phyloP scores from a whole-genome alignment of 495 filamentous ascomycete genomes.

The Trichocladium antarcticum region DNA sequence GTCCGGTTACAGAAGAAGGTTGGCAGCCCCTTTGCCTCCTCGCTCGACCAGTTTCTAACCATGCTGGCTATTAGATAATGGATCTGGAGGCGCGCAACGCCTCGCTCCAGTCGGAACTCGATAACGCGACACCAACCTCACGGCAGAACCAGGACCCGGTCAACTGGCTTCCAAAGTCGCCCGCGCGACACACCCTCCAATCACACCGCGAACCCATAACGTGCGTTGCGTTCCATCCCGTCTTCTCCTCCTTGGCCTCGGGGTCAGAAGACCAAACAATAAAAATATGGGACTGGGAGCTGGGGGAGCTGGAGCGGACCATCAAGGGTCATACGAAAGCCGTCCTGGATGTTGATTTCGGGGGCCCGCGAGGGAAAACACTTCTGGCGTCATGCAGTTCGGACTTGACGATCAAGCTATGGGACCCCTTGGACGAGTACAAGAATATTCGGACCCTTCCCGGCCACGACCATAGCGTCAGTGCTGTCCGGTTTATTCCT shows the following conservation, averaged over 20 bases:
- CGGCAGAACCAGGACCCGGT: conserved; percentile 72
- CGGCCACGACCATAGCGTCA: conserved; percentile 88
- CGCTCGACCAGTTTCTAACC: conserved; percentile 3
- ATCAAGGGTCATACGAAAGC: conserved; percentile 89
- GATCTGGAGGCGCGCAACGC: conserved; percentile 69
- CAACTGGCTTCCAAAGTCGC: conserved; percentile 74
- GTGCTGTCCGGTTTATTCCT: conserved; percentile 79
- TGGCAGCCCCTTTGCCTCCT: conserved; percentile 5
- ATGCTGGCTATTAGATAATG: conserved; percentile 72
- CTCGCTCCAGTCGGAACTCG: conserved; percentile 68
- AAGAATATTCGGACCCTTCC: conserved; percentile 89
- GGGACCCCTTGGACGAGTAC: conserved; percentile 90
- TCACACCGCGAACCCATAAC: conserved; percentile 75
- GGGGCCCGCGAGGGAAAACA: conserved; percentile 73
- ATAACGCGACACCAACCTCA: conserved; percentile 74
- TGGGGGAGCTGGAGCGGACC: conserved; percentile 83
- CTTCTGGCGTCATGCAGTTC: conserved; percentile 83
- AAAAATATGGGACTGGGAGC: conserved; percentile 98
- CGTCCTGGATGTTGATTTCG: conserved; percentile 83
- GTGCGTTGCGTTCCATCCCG: conserved; percentile 87
- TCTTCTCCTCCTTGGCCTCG: conserved; percentile 84
- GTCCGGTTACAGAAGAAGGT: conserved; percentile 89
- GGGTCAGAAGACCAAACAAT: conserved; percentile 80
- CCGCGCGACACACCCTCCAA: conserved; percentile 70
- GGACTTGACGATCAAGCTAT: conserved; percentile 90